A percentile compares a stretch with the other conserved stretches of the same genome.
phyloP scores from a whole-genome alignment of 1,139 yeast genomes.

The Petasospora rhodanensis region DNA sequence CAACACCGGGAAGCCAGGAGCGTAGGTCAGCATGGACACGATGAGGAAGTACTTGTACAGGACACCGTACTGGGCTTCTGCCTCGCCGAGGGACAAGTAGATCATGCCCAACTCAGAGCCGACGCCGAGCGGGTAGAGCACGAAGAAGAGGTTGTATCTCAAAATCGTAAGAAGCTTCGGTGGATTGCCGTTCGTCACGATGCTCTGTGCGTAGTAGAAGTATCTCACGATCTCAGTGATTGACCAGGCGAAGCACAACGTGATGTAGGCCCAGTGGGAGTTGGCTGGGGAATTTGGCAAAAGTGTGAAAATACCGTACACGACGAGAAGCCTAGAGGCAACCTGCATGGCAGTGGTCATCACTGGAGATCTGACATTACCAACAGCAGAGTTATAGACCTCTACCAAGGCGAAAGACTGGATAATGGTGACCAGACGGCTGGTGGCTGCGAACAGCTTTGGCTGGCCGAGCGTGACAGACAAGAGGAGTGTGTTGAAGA shows the following conservation, averaged over 20 bases:
- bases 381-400: slow-evolving; percentile 69
- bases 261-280: slow-evolving; percentile 50
- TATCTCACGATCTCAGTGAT: slow-evolving; percentile 87
- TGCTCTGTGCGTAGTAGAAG: slow-evolving; percentile 72
- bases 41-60: slow-evolving; percentile 54
- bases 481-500: slow-evolving; percentile 42
- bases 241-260: slow-evolving; percentile 84
- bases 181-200: slow-evolving; percentile 50
- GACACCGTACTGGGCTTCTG: slow-evolving; percentile 46
- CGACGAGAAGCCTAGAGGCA: slow-evolving; percentile 75
- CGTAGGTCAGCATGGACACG: slow-evolving; percentile 57
- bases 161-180: slow-evolving; percentile 63
- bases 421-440: slow-evolving; percentile 55
- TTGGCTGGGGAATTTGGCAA: slow-evolving; percentile 69
- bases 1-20: slow-evolving; percentile 83
- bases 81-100: slow-evolving; percentile 62
- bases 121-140: slow-evolving; percentile 89
- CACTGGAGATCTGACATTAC: slow-evolving; percentile 80
- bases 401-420: slow-evolving; percentile 87
- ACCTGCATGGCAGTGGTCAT: slow-evolving; percentile 85
- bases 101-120: slow-evolving; percentile 74
- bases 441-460: slow-evolving; percentile 52
- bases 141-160: slow-evolving; percentile 78
- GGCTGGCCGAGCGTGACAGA: slow-evolving; percentile 49
- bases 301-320: slow-evolving; percentile 72